These are phyloP conservation scores for Chloropicon primus DNA, from an alignment of 139 green algal genomes.

Conservation along the genomic window DNA sequence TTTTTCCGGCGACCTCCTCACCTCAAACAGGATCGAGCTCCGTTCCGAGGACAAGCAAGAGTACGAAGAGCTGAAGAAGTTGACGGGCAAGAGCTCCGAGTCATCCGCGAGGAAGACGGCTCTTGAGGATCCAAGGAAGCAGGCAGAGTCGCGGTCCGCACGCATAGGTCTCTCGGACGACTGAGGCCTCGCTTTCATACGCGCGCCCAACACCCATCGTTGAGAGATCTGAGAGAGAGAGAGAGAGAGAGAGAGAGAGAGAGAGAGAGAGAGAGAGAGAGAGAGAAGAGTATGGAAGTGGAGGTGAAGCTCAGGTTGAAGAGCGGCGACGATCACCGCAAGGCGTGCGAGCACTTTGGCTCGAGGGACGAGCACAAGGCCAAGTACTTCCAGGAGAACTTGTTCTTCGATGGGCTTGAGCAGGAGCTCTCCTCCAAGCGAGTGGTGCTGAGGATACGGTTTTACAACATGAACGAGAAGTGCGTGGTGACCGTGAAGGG, in stretches of 20 bases:
- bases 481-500: constrained; percentile 74
- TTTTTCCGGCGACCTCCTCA: too few relatives aligned
- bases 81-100: neutral
- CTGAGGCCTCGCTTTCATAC: neutral
- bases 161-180: neutral
- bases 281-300: constrained; percentile 40
- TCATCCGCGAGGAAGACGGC: neutral
- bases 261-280: neutral
- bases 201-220: neutral
- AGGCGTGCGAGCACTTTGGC: constrained; percentile 40
- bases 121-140: neutral
- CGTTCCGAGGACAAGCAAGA: constrained; percentile 68
- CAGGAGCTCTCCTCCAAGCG: constrained; percentile 53
- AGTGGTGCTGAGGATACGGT: constrained; percentile 63
- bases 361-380: neutral
- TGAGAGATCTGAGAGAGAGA: neutral
- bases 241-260: neutral
- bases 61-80: constrained; percentile 17
- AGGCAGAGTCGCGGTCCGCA: neutral
- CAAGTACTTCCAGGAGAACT: constrained; percentile 75
- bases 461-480: constrained; percentile 64
- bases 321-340: constrained; percentile 37
- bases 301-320: constrained; percentile 83
- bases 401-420: constrained; percentile 80
- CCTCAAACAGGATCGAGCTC: constrained; percentile 74